Evolutionary conservation across 495 filamentous ascomycete genomes (phyloP).

Genomic region (Penicillium riverlandense): DNA sequence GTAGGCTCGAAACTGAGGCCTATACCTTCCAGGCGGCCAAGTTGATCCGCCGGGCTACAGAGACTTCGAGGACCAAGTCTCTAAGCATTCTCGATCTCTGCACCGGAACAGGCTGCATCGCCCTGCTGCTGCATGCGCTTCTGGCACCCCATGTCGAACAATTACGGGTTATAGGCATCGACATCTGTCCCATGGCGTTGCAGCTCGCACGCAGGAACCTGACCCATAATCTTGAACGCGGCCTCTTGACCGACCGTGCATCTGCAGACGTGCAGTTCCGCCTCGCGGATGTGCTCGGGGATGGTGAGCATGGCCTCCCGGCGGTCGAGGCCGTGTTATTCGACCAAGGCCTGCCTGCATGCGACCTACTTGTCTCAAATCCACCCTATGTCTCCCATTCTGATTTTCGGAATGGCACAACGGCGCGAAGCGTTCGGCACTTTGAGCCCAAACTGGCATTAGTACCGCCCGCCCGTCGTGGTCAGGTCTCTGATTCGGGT

Average conservation of each 20-base stretch:
- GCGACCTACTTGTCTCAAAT: slow-evolving; percentile 78
- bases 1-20: slow-evolving; percentile 65
- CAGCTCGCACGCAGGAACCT: slow-evolving; percentile 56
- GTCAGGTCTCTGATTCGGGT: neutral
- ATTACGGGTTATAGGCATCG: slow-evolving; percentile 32
- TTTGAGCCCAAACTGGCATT: slow-evolving; percentile 76
- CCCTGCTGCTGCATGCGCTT: slow-evolving; percentile 59
- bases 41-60: slow-evolving; percentile 23
- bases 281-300: slow-evolving; percentile 47
- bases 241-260: slow-evolving; percentile 21
- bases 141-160: slow-evolving; percentile 30
- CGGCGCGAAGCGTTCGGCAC: slow-evolving; percentile 64
- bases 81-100: slow-evolving; percentile 77
- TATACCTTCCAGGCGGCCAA: slow-evolving; percentile 52
- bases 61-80: neutral
- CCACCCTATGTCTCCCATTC: slow-evolving; percentile 78
- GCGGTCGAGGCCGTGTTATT: slow-evolving; percentile 8
- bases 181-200: slow-evolving; percentile 45
- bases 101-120: slow-evolving; percentile 85
- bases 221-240: slow-evolving; percentile 35
- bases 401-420: slow-evolving; percentile 48
- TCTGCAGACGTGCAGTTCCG: slow-evolving; percentile 40
- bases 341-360: slow-evolving; percentile 6
- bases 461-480: slow-evolving; percentile 44
- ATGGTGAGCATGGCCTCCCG: slow-evolving; percentile 4